Evolutionary conservation across 208 protist genomes (phyloP).

Genomic region (Acanthamoeba castellanii): DNA sequence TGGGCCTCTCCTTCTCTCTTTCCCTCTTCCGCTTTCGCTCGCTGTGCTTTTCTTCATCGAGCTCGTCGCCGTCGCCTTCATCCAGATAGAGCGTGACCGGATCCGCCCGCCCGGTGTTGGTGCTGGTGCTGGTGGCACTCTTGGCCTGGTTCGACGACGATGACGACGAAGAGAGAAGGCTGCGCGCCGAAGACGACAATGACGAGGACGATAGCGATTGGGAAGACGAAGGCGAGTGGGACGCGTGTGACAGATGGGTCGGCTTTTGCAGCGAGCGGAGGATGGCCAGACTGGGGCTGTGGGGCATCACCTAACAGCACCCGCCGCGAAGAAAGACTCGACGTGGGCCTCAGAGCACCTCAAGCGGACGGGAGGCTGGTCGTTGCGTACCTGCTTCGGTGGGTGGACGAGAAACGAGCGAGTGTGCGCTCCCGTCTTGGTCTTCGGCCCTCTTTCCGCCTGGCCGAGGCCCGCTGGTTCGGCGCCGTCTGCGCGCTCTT

Average conservation of each 20-base stretch:
- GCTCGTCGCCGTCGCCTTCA: background rate
- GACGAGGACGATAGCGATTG: background rate
- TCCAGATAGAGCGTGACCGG: background rate
- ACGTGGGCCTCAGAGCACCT: background rate
- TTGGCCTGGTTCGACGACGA: background rate
- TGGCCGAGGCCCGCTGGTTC: background rate
- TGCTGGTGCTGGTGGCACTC: no score
- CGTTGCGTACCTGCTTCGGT: background rate
- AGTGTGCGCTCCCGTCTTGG: background rate
- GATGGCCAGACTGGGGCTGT: slow-evolving; percentile 35
- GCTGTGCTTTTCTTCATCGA: background rate
- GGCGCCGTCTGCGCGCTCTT: background rate
- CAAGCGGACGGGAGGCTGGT: background rate
- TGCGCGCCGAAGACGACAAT: background rate
- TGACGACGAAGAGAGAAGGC: background rate
- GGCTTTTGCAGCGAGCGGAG: slow-evolving; percentile 33
- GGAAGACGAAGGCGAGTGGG: slow-evolving; percentile 5
- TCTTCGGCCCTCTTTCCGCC: background rate
- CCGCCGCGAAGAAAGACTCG: background rate
- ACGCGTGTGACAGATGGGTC: background rate
- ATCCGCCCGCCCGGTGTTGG: background rate
- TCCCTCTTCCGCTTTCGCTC: background rate
- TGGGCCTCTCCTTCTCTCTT: background rate
- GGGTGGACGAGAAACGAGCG: slow-evolving; percentile 35
- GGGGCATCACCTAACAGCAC: background rate